Evolutionary conservation across 2,329 filamentous ascomycete genomes (phyloP).

Genomic region (Phyllosticta citribraziliensis): DNA sequence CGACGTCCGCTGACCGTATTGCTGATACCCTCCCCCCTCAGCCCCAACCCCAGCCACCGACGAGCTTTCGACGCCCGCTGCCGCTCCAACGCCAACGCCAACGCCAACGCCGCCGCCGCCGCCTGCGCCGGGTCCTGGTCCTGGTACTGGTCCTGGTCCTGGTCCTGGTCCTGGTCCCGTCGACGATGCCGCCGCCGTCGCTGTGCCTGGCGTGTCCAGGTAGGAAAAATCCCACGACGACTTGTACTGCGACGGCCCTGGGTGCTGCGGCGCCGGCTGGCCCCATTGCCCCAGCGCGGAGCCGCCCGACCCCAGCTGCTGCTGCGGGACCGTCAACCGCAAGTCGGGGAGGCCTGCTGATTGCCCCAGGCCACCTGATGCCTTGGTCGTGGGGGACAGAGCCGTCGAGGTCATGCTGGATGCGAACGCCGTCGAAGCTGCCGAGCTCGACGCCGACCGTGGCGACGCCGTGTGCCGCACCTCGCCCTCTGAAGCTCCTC

Average conservation of each 20-base stretch:
- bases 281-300: constrained; percentile 22
- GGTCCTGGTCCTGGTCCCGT: background rate
- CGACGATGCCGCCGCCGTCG: constrained; percentile 13
- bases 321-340: constrained; percentile 24
- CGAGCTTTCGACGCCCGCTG: background rate
- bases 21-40: constrained; percentile 21
- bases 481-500: constrained; percentile 38
- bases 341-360: constrained; percentile 23
- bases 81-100: background rate
- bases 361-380: constrained; percentile 27
- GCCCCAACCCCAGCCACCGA: constrained; percentile 11
- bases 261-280: constrained; percentile 9
- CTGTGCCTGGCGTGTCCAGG: constrained; percentile 20
- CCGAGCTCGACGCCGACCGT: constrained; percentile 37
- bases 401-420: constrained; percentile 31
- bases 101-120: background rate
- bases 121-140: constrained; percentile 17
- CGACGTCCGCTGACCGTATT: constrained; percentile 28
- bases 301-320: constrained; percentile 25
- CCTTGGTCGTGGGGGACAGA: constrained; percentile 35
- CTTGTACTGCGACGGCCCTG: constrained; percentile 8
- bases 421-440: constrained; percentile 35
- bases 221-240: constrained; percentile 28
- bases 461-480: constrained; percentile 39
- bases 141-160: constrained; percentile 14